Conservation (phyloP, 176 grass and related monocot genomes). For the Tillandsia leiboldiana region DNA sequence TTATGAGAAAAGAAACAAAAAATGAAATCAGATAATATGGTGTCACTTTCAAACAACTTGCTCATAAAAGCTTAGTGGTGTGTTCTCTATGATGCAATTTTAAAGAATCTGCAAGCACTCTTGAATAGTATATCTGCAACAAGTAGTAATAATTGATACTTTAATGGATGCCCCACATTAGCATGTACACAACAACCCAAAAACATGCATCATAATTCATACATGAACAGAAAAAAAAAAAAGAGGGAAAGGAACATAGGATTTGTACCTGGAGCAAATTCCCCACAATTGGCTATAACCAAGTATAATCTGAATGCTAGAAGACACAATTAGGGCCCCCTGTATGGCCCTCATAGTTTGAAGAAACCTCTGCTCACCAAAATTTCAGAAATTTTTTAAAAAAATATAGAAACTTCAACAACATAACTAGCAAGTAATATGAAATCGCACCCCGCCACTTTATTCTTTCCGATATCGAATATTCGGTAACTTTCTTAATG, state of each 20-base stretch:
- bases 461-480: too few relatives aligned
- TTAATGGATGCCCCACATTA: constrained; percentile 11
- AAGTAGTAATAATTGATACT: constrained; percentile 13
- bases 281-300: constrained; percentile 99
- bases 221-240: neutral
- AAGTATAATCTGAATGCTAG: constrained; percentile 95
- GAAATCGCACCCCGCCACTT: too few relatives aligned
- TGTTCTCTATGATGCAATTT: neutral
- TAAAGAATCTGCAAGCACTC: neutral
- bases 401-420: neutral
- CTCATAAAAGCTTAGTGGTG: neutral
- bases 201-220: neutral
- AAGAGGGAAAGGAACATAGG: neutral
- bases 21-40: neutral
- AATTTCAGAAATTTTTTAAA: too few relatives aligned
- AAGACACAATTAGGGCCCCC: constrained; percentile 84
- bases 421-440: neutral
- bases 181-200: constrained; percentile 6
- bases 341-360: constrained; percentile 91
- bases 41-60: neutral
- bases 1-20: neutral
- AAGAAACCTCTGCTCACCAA: constrained; percentile 77
- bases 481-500: neutral
- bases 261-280: constrained; percentile 82
- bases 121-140: neutral